Conservation (phyloP, 805 yeast species). For the Lipomyces sp. region DNA sequence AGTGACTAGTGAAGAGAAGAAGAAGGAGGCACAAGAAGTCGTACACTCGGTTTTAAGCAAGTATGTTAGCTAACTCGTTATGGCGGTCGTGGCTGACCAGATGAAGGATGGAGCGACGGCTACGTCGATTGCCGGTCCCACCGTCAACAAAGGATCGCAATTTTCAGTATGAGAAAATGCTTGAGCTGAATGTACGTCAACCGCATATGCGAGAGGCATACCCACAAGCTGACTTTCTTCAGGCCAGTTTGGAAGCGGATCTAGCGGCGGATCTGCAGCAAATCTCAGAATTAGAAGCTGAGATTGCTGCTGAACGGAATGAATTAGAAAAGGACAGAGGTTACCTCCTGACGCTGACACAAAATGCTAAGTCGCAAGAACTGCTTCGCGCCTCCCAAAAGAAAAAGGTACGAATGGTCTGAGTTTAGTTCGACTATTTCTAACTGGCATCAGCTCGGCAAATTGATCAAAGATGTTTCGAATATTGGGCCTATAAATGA, state of each 20-base stretch:
- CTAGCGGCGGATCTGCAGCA: constrained; percentile 22
- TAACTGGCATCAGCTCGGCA: constrained; percentile 11
- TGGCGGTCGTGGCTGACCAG: neutral
- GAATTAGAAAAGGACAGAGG: constrained; percentile 17
- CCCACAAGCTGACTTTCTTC: neutral
- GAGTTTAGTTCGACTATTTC: neutral
- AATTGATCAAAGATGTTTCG: constrained; percentile 10
- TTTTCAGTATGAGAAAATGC: constrained; percentile 28
- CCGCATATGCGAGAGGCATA: neutral
- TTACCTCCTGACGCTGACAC: constrained; percentile 22
- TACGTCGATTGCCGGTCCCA: constrained; percentile 30
- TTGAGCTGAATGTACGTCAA: constrained; percentile 26
- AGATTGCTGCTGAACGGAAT: constrained; percentile 22
- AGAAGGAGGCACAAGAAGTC: constrained; percentile 25
- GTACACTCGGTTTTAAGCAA: constrained; percentile 11
- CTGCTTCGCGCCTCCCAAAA: constrained; percentile 22
- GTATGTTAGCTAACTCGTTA: neutral
- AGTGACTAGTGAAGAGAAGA: constrained; percentile 15
- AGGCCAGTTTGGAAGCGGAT: constrained; percentile 22
- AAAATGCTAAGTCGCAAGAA: constrained; percentile 29
- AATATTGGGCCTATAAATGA: constrained; percentile 10
- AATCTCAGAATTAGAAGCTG: constrained; percentile 25
- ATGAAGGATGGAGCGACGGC: constrained; percentile 21
- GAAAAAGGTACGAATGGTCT: constrained; percentile 22
- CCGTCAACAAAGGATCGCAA: constrained; percentile 25